phyloP scores from a whole-genome alignment of 768 basidiomycete species.

The Pluteus cervinus region DNA sequence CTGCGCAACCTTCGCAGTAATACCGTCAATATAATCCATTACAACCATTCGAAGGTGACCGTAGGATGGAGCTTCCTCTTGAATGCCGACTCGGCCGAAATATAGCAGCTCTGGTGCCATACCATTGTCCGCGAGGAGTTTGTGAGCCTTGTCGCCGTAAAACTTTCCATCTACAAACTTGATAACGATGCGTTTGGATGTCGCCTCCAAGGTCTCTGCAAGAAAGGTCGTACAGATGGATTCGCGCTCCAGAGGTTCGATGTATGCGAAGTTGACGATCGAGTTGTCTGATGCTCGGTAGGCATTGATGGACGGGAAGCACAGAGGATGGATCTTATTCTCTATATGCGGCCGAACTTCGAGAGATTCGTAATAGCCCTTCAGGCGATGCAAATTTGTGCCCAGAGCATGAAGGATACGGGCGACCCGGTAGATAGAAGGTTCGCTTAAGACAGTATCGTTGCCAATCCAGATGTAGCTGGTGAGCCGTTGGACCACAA shows the following conservation, averaged over 20 bases:
- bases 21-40: not conserved
- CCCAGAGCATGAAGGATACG: constrained; percentile 18
- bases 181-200: constrained; percentile 16
- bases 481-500: constrained; percentile 27
- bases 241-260: constrained; percentile 11
- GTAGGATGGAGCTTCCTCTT: constrained; percentile 3
- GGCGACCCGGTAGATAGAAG: constrained; percentile 12
- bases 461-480: constrained; percentile 24
- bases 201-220: constrained; percentile 8
- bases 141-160: constrained; percentile 10
- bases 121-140: constrained; percentile 7
- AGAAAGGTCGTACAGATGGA: constrained; percentile 15
- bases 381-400: constrained; percentile 8
- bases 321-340: no score
- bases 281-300: constrained; percentile 1
- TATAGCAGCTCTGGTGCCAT: constrained; percentile 6
- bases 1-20: not conserved
- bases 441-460: constrained; percentile 13
- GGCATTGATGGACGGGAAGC: constrained; percentile 15
- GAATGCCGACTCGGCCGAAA: constrained; percentile 1
- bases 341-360: no score
- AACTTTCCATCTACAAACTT: constrained; percentile 26
- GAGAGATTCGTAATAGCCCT: constrained; percentile 15
- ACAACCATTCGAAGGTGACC: constrained; percentile 1
- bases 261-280: constrained; percentile 15